These are phyloP conservation scores for Mycena vulgaris DNA, from an alignment of 768 basidiomycete species.

Conservation along the genomic window DNA sequence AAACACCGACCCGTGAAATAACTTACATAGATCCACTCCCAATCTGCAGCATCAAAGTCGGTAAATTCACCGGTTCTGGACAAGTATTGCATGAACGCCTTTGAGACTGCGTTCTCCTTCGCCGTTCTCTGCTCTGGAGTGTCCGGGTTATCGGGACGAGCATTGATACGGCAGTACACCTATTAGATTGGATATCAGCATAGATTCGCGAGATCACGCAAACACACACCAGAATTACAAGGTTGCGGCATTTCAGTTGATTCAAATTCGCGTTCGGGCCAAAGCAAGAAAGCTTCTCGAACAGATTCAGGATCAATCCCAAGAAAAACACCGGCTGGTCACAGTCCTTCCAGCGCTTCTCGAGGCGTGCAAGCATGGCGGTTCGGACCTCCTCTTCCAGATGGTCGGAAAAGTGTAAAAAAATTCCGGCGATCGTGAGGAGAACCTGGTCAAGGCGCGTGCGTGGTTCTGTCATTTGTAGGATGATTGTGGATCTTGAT, in stretches of 20 bases:
- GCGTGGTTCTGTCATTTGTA: no score
- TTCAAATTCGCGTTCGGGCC: slow-evolving; percentile 44
- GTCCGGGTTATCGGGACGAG: slow-evolving; percentile 1
- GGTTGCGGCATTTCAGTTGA: slow-evolving; percentile 40
- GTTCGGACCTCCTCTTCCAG: slow-evolving; percentile 37
- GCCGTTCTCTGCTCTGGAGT: not conserved
- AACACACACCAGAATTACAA: slow-evolving; percentile 41
- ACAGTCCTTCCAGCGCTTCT: slow-evolving; percentile 49
- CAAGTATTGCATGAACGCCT: slow-evolving; percentile 30
- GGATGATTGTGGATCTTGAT: no score
- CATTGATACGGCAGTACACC: slow-evolving; percentile 30
- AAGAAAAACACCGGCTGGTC: slow-evolving; percentile 49
- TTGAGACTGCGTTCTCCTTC: slow-evolving; percentile 14
- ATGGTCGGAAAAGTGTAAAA: slow-evolving; percentile 45
- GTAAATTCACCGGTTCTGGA: slow-evolving; percentile 20
- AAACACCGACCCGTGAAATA: no score
- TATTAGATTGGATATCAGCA: not conserved
- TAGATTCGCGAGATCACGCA: not conserved
- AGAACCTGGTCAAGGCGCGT: slow-evolving; percentile 47
- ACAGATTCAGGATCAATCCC: slow-evolving; percentile 48
- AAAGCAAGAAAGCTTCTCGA: slow-evolving; percentile 46
- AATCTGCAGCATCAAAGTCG: slow-evolving; percentile 3
- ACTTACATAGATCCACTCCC: slow-evolving; percentile 1
- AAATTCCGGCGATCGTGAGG: slow-evolving; percentile 48
- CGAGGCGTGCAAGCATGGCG: slow-evolving; percentile 43